A percentile compares a stretch with the other conserved stretches of the same genome.
phyloP scores from a whole-genome alignment of 805 yeast species.

The Candida gorgasii region DNA sequence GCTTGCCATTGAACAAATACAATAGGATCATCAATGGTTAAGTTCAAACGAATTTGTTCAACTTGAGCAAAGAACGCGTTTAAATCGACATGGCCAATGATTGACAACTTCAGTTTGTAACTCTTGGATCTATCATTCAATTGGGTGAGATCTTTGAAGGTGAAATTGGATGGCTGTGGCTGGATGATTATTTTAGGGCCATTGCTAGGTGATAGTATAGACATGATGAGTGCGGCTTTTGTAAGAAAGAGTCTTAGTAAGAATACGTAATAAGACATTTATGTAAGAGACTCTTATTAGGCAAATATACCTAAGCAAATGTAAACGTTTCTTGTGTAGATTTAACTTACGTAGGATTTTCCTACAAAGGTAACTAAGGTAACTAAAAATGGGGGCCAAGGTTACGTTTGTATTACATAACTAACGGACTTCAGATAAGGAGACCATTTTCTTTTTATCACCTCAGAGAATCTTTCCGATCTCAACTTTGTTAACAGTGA shows the following conservation, averaged over 20 bases:
- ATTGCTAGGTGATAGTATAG: neutral
- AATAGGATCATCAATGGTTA: conserved; percentile 71
- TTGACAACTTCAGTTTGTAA: conserved; percentile 67
- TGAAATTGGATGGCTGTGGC: conserved; percentile 39
- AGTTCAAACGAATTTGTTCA: conserved; percentile 73
- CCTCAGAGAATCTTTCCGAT: conserved; percentile 6
- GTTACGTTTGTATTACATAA: neutral
- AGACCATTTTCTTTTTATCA: conserved; percentile 1
- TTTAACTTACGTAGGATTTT: too few relatives aligned
- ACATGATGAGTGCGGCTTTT: conserved; percentile 4
- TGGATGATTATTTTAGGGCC: conserved; percentile 4
- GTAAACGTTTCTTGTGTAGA: too few relatives aligned
- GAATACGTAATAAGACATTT: neutral
- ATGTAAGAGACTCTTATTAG: too few relatives aligned
- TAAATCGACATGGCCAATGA: conserved; percentile 82
- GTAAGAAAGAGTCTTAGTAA: neutral
- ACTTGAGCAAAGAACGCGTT: conserved; percentile 97
- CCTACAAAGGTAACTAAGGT: too few relatives aligned
- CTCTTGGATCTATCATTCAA: conserved; percentile 49
- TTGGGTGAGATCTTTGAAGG: conserved; percentile 49
- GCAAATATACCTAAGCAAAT: too few relatives aligned
- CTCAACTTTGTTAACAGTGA: conserved; percentile 1
- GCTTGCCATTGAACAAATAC: conserved; percentile 94
- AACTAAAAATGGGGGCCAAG: too few relatives aligned
- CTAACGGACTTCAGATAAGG: conserved; percentile 3